Percentiles rank a stretch among this genome's conserved stretches.
These are phyloP conservation scores for Physaria fendleri DNA, from an alignment of 345 rosid species.

Conservation along the genomic window DNA sequence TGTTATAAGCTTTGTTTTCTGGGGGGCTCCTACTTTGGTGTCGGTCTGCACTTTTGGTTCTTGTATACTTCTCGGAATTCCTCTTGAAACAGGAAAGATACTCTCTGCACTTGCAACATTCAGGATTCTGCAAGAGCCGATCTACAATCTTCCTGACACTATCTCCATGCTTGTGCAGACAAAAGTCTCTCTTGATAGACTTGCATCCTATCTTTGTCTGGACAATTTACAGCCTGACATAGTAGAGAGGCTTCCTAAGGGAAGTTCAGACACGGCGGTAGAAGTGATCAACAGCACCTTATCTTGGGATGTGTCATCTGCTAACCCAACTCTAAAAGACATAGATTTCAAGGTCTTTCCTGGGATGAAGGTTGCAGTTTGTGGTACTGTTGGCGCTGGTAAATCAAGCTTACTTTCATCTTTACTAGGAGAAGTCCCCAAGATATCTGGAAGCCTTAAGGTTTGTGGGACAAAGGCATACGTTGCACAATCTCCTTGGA, in stretches of 20 bases:
- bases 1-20: constrained; percentile 45
- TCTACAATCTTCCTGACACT: constrained; percentile 52
- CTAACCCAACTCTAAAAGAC: constrained; percentile 47
- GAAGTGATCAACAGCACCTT: constrained; percentile 49
- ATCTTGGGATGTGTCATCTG: constrained; percentile 47
- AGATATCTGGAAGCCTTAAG: constrained; percentile 51
- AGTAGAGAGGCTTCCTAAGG: constrained; percentile 41
- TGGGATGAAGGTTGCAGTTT: constrained; percentile 73
- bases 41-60: constrained; percentile 54
- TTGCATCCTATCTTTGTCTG: constrained; percentile 51
- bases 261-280: constrained; percentile 38
- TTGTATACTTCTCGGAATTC: constrained; percentile 52
- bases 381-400: constrained; percentile 76
- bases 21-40: constrained; percentile 65
- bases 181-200: constrained; percentile 64
- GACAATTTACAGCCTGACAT: constrained; percentile 47
- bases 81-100: constrained; percentile 63
- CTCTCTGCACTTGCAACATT: constrained; percentile 70
- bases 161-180: constrained; percentile 58
- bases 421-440: constrained; percentile 63
- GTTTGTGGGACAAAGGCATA: constrained; percentile 69
- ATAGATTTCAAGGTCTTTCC: constrained; percentile 39
- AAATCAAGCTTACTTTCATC: constrained; percentile 74
- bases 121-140: constrained; percentile 59
- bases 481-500: constrained; percentile 89